A percentile compares a stretch with the other conserved stretches of the same genome.
Evolutionary conservation across 371 early-diverging fungal genomes (phyloP).

Genomic region (Fennellomyces sp.): DNA sequence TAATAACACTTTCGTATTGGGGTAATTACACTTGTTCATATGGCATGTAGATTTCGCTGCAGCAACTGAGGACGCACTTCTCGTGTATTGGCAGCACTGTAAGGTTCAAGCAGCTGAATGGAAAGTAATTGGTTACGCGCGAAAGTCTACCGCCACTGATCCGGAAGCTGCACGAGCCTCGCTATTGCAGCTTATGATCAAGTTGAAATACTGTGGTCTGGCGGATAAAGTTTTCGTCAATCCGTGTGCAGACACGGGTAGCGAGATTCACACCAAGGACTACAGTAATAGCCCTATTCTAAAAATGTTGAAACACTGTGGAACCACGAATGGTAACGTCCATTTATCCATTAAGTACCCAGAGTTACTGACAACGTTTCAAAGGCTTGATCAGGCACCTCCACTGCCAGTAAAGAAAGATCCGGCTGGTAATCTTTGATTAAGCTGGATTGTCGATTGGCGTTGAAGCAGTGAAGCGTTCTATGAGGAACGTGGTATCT

Average conservation of each 20-base stretch:
- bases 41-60: conserved; percentile 14
- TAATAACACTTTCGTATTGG: conserved; percentile 14
- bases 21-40: not conserved
- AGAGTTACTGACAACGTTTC: conserved; percentile 20
- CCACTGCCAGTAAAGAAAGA: conserved; percentile 20
- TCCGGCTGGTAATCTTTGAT: conserved; percentile 23
- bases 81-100: conserved; percentile 27
- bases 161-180: conserved; percentile 24
- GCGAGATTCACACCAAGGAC: conserved; percentile 25
- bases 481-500: too few species aligned
- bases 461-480: too few species aligned
- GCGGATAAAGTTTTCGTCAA: conserved; percentile 29
- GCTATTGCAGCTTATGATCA: conserved; percentile 30
- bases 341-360: conserved; percentile 18
- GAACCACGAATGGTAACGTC: conserved; percentile 21
- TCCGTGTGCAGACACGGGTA: conserved; percentile 20
- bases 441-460: conserved; percentile 21
- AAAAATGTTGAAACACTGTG: conserved; percentile 22
- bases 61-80: conserved; percentile 24
- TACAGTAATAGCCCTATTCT: conserved; percentile 21
- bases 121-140: conserved; percentile 29
- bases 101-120: conserved; percentile 17
- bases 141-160: conserved; percentile 25
- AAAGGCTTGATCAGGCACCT: conserved; percentile 19
- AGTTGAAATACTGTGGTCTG: conserved; percentile 26